phyloP scores from a whole-genome alignment of 768 basidiomycete species.

The Pleurotus tuoliensis region DNA sequence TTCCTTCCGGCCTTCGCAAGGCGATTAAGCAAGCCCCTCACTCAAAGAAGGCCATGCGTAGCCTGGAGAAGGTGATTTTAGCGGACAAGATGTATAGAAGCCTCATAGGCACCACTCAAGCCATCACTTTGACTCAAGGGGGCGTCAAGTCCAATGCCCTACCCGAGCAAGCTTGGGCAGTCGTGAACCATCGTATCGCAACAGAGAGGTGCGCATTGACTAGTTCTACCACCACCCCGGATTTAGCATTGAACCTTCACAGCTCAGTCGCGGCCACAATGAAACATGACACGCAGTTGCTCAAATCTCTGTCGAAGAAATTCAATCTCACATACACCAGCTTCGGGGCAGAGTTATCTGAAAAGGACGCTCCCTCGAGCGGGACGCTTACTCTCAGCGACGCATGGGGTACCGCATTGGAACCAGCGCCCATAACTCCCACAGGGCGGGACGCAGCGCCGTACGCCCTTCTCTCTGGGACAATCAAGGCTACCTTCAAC shows the following conservation, averaged over 20 bases:
- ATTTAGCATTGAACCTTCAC: constrained; percentile 15
- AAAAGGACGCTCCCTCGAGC: constrained; percentile 25
- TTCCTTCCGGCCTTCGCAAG: constrained; percentile 45
- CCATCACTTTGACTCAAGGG: constrained; percentile 66
- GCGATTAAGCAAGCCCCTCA: constrained; percentile 42
- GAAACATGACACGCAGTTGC: constrained; percentile 39
- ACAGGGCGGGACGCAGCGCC: constrained; percentile 38
- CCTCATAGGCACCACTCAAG: constrained; percentile 69
- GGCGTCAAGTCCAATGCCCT: constrained; percentile 77
- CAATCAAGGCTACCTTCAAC: constrained; percentile 59
- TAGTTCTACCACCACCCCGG: constrained; percentile 7
- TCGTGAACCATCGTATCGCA: constrained; percentile 72
- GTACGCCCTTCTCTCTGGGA: constrained; percentile 55
- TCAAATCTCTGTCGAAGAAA: constrained; percentile 41
- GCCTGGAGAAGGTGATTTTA: constrained; percentile 45
- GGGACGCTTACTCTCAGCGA: constrained; percentile 52
- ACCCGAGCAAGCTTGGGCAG: constrained; percentile 65
- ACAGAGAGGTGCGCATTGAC: constrained; percentile 44
- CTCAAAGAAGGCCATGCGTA: constrained; percentile 47
- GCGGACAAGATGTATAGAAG: constrained; percentile 37
- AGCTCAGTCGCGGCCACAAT: constrained; percentile 43
- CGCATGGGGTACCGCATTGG: constrained; percentile 45
- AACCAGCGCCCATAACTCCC: constrained; percentile 67
- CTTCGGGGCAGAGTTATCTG: constrained; percentile 43
- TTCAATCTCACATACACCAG: constrained; percentile 59